Evolutionary conservation across 768 basidiomycete genomes (phyloP).

Genomic region (Serendipita sp.): DNA sequence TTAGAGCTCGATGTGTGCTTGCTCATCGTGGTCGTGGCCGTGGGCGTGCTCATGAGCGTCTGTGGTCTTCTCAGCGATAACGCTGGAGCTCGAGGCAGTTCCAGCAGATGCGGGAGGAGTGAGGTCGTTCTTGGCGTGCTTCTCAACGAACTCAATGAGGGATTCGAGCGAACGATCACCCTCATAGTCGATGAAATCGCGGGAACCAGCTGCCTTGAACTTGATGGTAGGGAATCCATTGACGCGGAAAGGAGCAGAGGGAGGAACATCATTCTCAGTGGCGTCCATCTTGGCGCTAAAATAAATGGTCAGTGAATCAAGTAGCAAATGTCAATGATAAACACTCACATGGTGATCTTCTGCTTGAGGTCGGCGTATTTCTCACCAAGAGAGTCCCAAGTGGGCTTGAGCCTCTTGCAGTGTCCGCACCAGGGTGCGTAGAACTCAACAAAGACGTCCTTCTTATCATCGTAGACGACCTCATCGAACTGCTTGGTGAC

Average conservation of each 20-base stretch:
- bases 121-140: constrained; percentile 61
- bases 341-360: constrained; percentile 55
- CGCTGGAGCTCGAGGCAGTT: neutral
- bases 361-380: constrained; percentile 65
- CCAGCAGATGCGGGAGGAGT: constrained; percentile 11
- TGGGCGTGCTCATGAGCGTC: neutral
- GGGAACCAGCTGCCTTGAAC: constrained; percentile 81
- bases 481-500: constrained; percentile 86
- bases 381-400: constrained; percentile 81
- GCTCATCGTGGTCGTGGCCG: neutral
- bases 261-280: constrained; percentile 88
- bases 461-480: constrained; percentile 67
- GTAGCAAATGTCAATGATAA: neutral
- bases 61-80: neutral
- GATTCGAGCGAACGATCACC: constrained; percentile 84
- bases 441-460: constrained; percentile 95
- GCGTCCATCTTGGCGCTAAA: constrained; percentile 88
- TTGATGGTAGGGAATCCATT: constrained; percentile 89
- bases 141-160: constrained; percentile 68
- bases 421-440: constrained; percentile 95
- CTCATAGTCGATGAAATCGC: constrained; percentile 82
- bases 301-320: constrained; percentile 9
- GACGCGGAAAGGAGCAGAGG: constrained; percentile 74
- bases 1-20: constrained; percentile 1
- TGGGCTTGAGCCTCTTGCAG: constrained; percentile 94